Base-by-base conservation (phyloP, 2,329 filamentous ascomycete genomes). In the Talaromyces funiculosus region DNA sequence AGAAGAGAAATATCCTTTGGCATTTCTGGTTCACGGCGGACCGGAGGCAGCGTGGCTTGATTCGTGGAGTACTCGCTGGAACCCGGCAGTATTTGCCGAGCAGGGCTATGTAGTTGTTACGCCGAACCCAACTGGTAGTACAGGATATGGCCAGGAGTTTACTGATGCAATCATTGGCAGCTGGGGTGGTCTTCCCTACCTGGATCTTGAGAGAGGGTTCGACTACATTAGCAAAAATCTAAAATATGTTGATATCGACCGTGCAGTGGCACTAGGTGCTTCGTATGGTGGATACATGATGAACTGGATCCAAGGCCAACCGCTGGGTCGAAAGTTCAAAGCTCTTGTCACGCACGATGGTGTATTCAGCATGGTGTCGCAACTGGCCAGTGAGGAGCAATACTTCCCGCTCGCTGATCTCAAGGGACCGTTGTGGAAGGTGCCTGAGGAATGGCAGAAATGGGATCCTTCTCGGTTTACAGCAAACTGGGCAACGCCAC, bases 401-500 rank as follows among this genome's bases (percentile, higher is more conserved):
- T 84, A 82, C 67, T 84, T 84, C 68, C 80, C 80, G 3, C 72
- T 82, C 24, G 80, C 81, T 63, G 82, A 84, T 59, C 68, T 84
- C 9, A 76, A 78, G 59, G 80, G 80, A 1, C 73, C 77, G 0
- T 73, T 81, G 37, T 83, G 81, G 80, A 77, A 80, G 57, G 71
- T 77, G 1, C 77, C 73, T 4, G 75, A 80, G 53, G 74, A 74
- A 8, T 86, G 84, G 82, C 74, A 76, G 26, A 71, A 79, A 53
- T 87, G 83, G 81, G 84, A 87, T 67, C 85, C 85, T 0, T 79
- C 78, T 18, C 74, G 75, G 3, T 80, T 82, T 66, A 79, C 82
- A 0, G 74, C 81, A 37, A 82, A 93, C 66, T 97, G 92, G 92
- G 79, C 83, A 1, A 97, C 92, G 0, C 94, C 94, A 0, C 88